A percentile compares a stretch with the other conserved stretches of the same genome.
Evolutionary conservation across 2,329 filamentous ascomycete species (phyloP).

Genomic region (Magnaporthiopsis incrustans): DNA sequence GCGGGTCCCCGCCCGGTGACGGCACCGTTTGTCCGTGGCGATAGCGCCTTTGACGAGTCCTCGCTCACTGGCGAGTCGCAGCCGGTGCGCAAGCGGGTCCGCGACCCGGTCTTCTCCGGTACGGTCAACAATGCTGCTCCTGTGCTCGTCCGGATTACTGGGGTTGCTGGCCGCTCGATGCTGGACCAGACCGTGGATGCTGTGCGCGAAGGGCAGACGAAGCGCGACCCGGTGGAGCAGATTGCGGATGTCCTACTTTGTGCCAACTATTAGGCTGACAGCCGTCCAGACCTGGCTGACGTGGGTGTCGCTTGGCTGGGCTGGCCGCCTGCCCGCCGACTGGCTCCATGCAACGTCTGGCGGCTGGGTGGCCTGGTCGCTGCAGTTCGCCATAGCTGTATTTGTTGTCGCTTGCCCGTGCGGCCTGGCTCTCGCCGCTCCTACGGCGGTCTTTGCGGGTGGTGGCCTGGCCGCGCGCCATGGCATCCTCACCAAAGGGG

Average conservation of each 20-base stretch:
- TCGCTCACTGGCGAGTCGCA: conserved; percentile 77
- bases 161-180: conserved; percentile 62
- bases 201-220: conserved; percentile 70
- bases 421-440: conserved; percentile 75
- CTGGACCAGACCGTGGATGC: conserved; percentile 71
- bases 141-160: conserved; percentile 55
- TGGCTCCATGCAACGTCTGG: conserved; percentile 47
- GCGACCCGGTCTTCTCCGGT: conserved; percentile 62
- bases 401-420: conserved; percentile 85
- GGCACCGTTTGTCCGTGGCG: too few relatives aligned
- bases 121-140: conserved; percentile 65
- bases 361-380: conserved; percentile 65
- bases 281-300: conserved; percentile 64
- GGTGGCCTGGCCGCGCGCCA: conserved; percentile 70
- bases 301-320: conserved; percentile 63
- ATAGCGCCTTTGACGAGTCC: conserved; percentile 78
- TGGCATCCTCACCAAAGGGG: conserved; percentile 76
- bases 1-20: conserved; percentile 78
- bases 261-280: conserved; percentile 61
- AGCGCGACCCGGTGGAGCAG: conserved; percentile 66
- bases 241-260: conserved; percentile 69
- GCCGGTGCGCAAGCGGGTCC: conserved; percentile 52
- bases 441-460: conserved; percentile 78
- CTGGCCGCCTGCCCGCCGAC: too few relatives aligned
- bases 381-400: conserved; percentile 78